These are phyloP conservation scores for Coccinonectria pachysandricola DNA, from an alignment of 2,329 filamentous ascomycete species.

Conservation along the genomic window DNA sequence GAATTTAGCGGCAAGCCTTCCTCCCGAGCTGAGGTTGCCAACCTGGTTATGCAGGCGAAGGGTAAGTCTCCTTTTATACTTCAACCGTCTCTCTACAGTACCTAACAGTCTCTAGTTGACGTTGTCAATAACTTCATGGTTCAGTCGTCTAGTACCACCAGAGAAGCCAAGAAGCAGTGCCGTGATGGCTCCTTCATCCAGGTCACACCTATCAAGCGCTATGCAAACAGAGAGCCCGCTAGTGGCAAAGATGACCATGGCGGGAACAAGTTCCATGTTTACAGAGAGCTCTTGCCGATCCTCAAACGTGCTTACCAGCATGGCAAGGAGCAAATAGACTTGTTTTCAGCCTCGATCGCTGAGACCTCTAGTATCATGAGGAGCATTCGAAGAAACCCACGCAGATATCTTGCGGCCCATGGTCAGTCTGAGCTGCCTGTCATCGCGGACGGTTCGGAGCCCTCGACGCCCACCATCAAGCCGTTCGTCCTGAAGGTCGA, in stretches of 20 bases:
- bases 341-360: conserved; percentile 17
- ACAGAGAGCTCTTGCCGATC: conserved; percentile 16
- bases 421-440: conserved; percentile 17
- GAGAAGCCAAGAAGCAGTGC: conserved; percentile 5
- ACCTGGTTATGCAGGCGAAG: conserved; percentile 18
- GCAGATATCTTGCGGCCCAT: conserved; percentile 11
- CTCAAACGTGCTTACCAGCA: conserved; percentile 12
- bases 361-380: conserved; percentile 13
- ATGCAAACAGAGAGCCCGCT: conserved; percentile 7
- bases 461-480: conserved; percentile 15
- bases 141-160: conserved; percentile 5
- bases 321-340: conserved; percentile 14
- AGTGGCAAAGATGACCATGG: conserved; percentile 7
- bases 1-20: conserved; percentile 4
- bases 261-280: conserved; percentile 19
- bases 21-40: conserved; percentile 5
- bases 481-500: conserved; percentile 14
- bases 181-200: conserved; percentile 6
- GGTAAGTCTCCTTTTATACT: conserved; percentile 13
- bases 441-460: conserved; percentile 20
- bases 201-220: conserved; percentile 21
- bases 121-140: conserved; percentile 15
- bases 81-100: neutral
- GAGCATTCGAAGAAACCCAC: conserved; percentile 11
- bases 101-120: conserved; percentile 17